These are phyloP conservation scores for Decorospora gaudefroyi DNA, from an alignment of 2,329 filamentous ascomycete genomes.

Conservation along the genomic window DNA sequence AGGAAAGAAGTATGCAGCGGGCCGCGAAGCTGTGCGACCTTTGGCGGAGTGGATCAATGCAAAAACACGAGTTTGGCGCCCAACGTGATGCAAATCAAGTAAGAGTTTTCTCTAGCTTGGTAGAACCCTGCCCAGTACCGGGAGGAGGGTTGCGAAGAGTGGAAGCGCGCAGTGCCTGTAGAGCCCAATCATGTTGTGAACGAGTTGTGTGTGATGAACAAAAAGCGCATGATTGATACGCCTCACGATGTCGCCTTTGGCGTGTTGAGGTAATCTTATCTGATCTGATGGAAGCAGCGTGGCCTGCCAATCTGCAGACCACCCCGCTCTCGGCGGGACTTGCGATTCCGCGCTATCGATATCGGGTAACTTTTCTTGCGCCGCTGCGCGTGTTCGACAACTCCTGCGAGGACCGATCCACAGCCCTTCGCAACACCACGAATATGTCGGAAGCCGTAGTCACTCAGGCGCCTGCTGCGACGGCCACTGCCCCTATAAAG, in stretches of 20 bases:
- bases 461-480: slow-evolving; percentile 51
- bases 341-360: slow-evolving; percentile 22
- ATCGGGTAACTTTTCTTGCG: slow-evolving; percentile 35
- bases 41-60: slow-evolving; percentile 25
- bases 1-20: slow-evolving; percentile 24
- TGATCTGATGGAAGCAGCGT: slow-evolving; percentile 31
- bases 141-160: slow-evolving; percentile 22
- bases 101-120: slow-evolving; percentile 38
- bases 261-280: slow-evolving; percentile 25
- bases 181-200: slow-evolving; percentile 16
- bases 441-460: slow-evolving; percentile 38
- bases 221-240: slow-evolving; percentile 20
- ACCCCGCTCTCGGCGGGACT: slow-evolving; percentile 13
- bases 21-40: slow-evolving; percentile 26
- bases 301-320: slow-evolving; percentile 13
- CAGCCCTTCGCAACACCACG: slow-evolving; percentile 17
- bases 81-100: slow-evolving; percentile 24
- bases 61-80: slow-evolving; percentile 33
- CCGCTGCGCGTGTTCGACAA: slow-evolving; percentile 19
- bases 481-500: slow-evolving; percentile 47
- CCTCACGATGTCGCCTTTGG: slow-evolving; percentile 1
- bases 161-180: slow-evolving; percentile 22
- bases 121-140: slow-evolving; percentile 24
- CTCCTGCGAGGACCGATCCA: slow-evolving; percentile 14
- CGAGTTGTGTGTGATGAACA: slow-evolving; percentile 23